Conservation (phyloP, 1,139 yeast species). For the Candida frijolesensis region DNA sequence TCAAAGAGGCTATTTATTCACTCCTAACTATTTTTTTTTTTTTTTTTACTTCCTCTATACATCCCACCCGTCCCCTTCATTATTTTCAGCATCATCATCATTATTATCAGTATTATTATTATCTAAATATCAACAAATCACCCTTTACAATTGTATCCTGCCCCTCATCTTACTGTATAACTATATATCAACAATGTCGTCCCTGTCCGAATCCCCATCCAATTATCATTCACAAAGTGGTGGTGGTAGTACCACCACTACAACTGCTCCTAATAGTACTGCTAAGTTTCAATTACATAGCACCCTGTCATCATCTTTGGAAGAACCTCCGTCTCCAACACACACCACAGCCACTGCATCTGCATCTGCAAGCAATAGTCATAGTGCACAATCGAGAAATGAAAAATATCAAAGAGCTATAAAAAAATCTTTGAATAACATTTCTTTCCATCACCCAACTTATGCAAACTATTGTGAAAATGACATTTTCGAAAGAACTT, state of each 20-base stretch:
- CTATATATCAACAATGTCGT: background rate
- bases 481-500: conserved; percentile 19
- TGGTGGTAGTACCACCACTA: background rate
- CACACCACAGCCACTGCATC: background rate
- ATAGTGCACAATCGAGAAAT: conserved; percentile 2
- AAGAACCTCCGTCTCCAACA: conserved; percentile 5
- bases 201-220: too few species aligned
- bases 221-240: too few species aligned
- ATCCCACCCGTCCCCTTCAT: too few species aligned
- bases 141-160: background rate
- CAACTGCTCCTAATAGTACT: background rate
- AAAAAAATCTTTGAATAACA: conserved; percentile 14
- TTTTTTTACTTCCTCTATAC: too few species aligned
- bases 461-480: conserved; percentile 9
- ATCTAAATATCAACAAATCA: too few species aligned
- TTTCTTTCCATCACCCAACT: conserved; percentile 12
- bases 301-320: conserved; percentile 13
- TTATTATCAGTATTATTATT: too few species aligned
- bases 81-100: too few species aligned
- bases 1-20: too few species aligned
- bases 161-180: too few species aligned
- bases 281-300: conserved; percentile 12
- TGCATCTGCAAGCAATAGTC: background rate
- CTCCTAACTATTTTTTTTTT: too few species aligned
- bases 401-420: conserved; percentile 12